phyloP scores from a whole-genome alignment of 129 eudicot species.

The Tanacetum coccineum region DNA sequence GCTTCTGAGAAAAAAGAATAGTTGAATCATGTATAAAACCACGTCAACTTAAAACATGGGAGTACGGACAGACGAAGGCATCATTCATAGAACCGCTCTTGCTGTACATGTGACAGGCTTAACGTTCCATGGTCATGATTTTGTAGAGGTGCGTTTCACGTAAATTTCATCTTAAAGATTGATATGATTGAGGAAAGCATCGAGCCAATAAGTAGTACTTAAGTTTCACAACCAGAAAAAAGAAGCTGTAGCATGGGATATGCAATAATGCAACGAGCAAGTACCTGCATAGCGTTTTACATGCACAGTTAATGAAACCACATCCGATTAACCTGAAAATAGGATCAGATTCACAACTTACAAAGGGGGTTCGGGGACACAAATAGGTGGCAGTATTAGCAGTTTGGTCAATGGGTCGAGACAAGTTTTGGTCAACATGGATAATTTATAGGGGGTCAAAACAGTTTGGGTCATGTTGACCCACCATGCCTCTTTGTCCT shows the following conservation, averaged over 20 bases:
- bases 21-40: background rate
- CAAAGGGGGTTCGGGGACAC: background rate
- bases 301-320: background rate
- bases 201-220: conserved; percentile 48
- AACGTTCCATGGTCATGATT: background rate
- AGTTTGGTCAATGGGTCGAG: background rate
- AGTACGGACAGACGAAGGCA: background rate
- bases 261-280: conserved; percentile 56
- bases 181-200: conserved; percentile 62
- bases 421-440: background rate
- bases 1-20: background rate
- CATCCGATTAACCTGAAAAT: background rate
- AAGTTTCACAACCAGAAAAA: conserved; percentile 39
- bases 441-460: background rate
- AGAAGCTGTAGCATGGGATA: conserved; percentile 60
- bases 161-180: conserved; percentile 31
- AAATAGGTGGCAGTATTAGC: background rate
- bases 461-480: background rate
- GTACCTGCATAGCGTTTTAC: conserved; percentile 26
- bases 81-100: background rate
- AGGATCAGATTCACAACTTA: background rate
- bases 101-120: background rate
- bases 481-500: background rate
- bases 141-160: background rate
- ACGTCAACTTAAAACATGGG: background rate